These are phyloP conservation scores for Phytophthora foliorum DNA, from an alignment of 352 stramenopile genomes.

Conservation along the genomic window DNA sequence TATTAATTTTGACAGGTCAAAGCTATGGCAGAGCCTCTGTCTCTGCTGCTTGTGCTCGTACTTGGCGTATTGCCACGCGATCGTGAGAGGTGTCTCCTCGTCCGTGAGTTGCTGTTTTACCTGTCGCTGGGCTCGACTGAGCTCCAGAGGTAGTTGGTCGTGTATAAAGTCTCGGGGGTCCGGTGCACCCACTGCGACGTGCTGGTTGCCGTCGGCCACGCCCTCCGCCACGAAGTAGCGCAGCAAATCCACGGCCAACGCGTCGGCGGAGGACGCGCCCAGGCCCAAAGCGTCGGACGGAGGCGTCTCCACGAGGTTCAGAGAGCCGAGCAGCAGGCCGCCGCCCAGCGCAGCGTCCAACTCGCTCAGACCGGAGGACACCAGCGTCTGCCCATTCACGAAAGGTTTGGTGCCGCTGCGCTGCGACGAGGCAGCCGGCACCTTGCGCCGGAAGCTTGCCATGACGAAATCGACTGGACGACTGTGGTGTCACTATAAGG, in stretches of 20 bases:
- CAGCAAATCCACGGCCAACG: constrained; percentile 60
- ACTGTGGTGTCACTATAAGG: background rate
- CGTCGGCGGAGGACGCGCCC: constrained; percentile 26
- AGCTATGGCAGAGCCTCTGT: constrained; percentile 78
- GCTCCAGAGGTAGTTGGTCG: constrained; percentile 61
- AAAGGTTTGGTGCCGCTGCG: constrained; percentile 72
- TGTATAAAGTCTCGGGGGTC: constrained; percentile 50
- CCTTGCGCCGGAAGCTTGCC: constrained; percentile 62
- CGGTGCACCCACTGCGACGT: constrained; percentile 44
- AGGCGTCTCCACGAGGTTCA: constrained; percentile 60
- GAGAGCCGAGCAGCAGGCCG: constrained; percentile 58
- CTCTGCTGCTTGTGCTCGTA: constrained; percentile 40
- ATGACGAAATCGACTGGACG: constrained; percentile 14
- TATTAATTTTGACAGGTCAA: constrained; percentile 73
- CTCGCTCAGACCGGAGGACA: constrained; percentile 62
- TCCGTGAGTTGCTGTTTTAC: constrained; percentile 62
- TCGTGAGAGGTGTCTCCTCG: constrained; percentile 47
- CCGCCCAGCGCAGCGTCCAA: constrained; percentile 67
- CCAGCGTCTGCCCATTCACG: constrained; percentile 70
- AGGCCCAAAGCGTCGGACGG: constrained; percentile 9
- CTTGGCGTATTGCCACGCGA: constrained; percentile 86
- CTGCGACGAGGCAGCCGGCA: background rate
- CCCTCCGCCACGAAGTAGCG: constrained; percentile 76
- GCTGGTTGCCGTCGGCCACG: constrained; percentile 52
- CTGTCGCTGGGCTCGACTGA: constrained; percentile 75